These are phyloP conservation scores for Aspergillus flavus DNA, from an alignment of 2,329 filamentous ascomycete species.

Conservation along the genomic window DNA sequence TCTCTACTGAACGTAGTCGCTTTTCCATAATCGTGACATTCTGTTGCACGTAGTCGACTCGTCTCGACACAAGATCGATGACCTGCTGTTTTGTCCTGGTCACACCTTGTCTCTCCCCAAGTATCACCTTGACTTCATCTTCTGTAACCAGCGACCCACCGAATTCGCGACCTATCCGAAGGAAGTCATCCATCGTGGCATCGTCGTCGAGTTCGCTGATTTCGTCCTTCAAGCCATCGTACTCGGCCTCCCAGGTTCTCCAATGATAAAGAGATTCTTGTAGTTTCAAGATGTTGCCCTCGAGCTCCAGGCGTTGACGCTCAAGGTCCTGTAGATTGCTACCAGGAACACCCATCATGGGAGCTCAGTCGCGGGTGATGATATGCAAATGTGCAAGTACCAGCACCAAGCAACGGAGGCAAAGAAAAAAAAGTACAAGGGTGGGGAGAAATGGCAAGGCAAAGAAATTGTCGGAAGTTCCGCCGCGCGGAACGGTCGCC, in stretches of 20 bases:
- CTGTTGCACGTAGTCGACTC: conserved; percentile 85
- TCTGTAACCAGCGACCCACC: conserved; percentile 47
- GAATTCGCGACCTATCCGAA: conserved; percentile 48
- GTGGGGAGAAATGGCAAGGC: conserved; percentile 14
- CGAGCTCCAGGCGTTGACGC: conserved; percentile 72
- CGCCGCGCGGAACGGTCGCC: conserved; percentile 18
- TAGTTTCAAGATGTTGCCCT: conserved; percentile 74
- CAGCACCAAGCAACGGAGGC: background rate
- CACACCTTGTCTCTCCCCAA: conserved; percentile 47
- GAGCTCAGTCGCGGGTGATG: conserved; percentile 3
- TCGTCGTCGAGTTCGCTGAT: conserved; percentile 60
- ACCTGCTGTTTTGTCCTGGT: conserved; percentile 64
- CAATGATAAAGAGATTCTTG: conserved; percentile 79
- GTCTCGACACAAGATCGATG: conserved; percentile 67
- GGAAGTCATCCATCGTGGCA: conserved; percentile 57
- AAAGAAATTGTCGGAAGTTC: conserved; percentile 18
- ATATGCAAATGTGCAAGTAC: background rate
- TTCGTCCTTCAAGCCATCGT: conserved; percentile 85
- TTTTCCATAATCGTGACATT: conserved; percentile 77
- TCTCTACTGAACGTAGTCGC: conserved; percentile 68
- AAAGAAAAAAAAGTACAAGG: background rate
- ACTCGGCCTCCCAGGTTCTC: conserved; percentile 89
- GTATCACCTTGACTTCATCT: conserved; percentile 58
- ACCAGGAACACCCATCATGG: conserved; percentile 37
- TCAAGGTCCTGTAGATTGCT: conserved; percentile 70